Base-by-base conservation (phyloP, 192 early-diverging fungal species). In the Podila minutissima region DNA sequence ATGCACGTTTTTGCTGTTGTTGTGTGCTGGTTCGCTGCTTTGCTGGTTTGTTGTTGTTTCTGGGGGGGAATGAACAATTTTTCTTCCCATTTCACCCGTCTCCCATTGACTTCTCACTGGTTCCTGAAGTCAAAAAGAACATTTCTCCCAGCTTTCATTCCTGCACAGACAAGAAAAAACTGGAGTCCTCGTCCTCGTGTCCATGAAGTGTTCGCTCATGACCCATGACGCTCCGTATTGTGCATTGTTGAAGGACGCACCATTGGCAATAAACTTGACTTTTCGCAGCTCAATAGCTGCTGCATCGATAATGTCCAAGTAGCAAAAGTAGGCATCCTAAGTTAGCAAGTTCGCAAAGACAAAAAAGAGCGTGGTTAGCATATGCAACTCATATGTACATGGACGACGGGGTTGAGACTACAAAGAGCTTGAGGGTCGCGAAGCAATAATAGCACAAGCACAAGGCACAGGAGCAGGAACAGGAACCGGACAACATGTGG, bases 241-340 rank as follows among this genome's bases (percentile, higher is more conserved):
- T 15, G 15, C 15, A 3, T 15, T 62, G 32, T 33, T 50, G 41
- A 69, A 62, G 24, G 41, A 82, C 83, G 79, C 77, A 90, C 89
- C 83, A 69, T 88, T 83, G 83, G 85, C 85, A 64, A 90, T 82
- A 66, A 90, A 90, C 71, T 88, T 88, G 62, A 88, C 84, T 61
- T 83, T 85, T 37, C 83, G 67, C 15, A 90, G 72, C 35, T 87
- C 75, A 41, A 83, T 67, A 6, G 87, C 57, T 11, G 86, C 75
- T 12, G 73, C 61, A 59, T 89, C 85, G 29, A 84, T 83, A 24
- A 83, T 67, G 62, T 66, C 74, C 49, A 88, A 59, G 64, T 85
- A 87, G 37, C 65, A 74, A 48, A 83, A 74, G 74, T 89, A 89
- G 46, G 88, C 89, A 62, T 90, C 89, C 89, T 90, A 66, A 65